Evolutionary conservation across 2,329 filamentous ascomycete species (phyloP).

Genomic region (Calcarisporium arbuscula): DNA sequence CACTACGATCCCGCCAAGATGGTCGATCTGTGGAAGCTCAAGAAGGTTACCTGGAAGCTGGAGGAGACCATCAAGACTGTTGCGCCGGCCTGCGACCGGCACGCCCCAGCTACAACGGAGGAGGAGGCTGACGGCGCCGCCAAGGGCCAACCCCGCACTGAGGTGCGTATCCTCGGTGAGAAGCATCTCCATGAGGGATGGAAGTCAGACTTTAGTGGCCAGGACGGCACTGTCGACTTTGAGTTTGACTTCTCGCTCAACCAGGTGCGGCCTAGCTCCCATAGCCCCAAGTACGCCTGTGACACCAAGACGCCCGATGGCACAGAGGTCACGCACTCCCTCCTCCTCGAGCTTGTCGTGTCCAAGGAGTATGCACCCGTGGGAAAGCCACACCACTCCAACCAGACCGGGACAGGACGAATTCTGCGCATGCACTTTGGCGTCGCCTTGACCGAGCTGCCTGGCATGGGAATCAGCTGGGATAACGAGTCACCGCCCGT

Average conservation of each 20-base stretch:
- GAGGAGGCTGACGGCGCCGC: slow-evolving; percentile 25
- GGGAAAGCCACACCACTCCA: slow-evolving; percentile 60
- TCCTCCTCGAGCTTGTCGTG: slow-evolving; percentile 90
- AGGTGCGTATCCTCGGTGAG: slow-evolving; percentile 70
- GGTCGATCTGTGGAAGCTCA: slow-evolving; percentile 76
- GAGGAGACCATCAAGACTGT: slow-evolving; percentile 80
- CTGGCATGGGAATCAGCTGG: slow-evolving; percentile 88
- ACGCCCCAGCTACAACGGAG: slow-evolving; percentile 45
- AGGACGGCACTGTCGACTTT: slow-evolving; percentile 39
- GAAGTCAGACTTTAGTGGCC: slow-evolving; percentile 63
- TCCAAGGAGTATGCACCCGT: slow-evolving; percentile 80
- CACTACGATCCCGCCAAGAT: slow-evolving; percentile 62
- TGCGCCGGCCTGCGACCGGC: slow-evolving; percentile 73
- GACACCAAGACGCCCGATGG: slow-evolving; percentile 70
- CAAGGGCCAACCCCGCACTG: slow-evolving; percentile 68
- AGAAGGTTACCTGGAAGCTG: slow-evolving; percentile 87
- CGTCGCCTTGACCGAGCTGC: slow-evolving; percentile 72
- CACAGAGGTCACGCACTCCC: slow-evolving; percentile 72
- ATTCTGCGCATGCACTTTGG: slow-evolving; percentile 91
- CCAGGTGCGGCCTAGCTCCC: slow-evolving; percentile 37
- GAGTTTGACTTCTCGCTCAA: slow-evolving; percentile 60
- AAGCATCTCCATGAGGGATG: slow-evolving; percentile 81
- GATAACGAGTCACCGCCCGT: slow-evolving; percentile 92
- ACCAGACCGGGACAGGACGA: slow-evolving; percentile 82
- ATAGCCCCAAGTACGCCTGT: slow-evolving; percentile 60